phyloP scores from a whole-genome alignment of 2,329 filamentous ascomycete species.

The Calonectria ilicicola region DNA sequence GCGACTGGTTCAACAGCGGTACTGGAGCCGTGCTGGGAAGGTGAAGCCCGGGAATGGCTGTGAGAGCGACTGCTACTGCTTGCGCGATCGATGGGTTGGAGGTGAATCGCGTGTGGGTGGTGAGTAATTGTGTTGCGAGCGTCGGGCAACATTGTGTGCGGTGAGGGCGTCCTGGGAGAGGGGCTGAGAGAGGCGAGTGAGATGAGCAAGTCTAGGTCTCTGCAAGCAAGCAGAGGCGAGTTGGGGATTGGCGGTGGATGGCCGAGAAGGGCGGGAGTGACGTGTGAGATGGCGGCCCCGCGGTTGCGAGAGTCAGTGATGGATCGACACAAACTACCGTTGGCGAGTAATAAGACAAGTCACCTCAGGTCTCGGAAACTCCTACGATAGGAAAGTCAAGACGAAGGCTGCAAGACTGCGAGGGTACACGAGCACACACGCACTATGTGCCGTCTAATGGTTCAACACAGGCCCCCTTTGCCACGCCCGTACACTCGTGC shows the following conservation, averaged over 20 bases:
- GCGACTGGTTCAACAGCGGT: conserved; percentile 58
- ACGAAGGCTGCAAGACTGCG: background rate
- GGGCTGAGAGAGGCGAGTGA: conserved; percentile 6
- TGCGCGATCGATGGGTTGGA: conserved; percentile 49
- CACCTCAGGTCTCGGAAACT: background rate
- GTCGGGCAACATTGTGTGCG: conserved; percentile 55
- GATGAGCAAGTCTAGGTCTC: background rate
- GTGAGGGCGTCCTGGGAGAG: background rate
- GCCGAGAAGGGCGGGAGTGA: background rate
- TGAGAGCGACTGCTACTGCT: conserved; percentile 35
- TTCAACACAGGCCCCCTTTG: background rate
- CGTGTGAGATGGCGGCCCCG: conserved; percentile 11
- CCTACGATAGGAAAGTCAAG: background rate
- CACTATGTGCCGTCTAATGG: background rate
- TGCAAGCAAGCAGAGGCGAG: too few relatives aligned
- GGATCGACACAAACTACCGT: background rate
- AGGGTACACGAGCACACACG: background rate
- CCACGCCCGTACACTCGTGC: background rate
- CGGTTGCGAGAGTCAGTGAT: background rate
- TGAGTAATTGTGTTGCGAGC: conserved; percentile 55
- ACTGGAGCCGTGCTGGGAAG: conserved; percentile 53
- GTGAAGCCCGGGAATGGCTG: conserved; percentile 41
- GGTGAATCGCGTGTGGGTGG: conserved; percentile 58
- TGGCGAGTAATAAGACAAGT: background rate
- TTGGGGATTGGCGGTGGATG: background rate